Percentiles rank a stretch among this genome's conserved stretches.
Conservation (phyloP, 768 basidiomycete species). For the Suillus subaureus region DNA sequence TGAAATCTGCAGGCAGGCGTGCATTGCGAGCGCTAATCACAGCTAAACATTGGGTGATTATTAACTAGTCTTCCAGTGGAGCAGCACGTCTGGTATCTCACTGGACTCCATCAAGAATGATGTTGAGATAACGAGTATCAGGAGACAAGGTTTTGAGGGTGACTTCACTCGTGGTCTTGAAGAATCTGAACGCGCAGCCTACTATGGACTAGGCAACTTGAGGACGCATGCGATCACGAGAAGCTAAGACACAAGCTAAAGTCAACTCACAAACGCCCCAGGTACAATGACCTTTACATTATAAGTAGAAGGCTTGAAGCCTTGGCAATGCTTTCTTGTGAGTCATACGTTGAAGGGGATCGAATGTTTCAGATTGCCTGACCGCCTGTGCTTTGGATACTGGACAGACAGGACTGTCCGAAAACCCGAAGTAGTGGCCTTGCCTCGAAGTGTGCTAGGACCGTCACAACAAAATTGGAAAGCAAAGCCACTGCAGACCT, state of each 20-base stretch:
- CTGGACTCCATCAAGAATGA: not conserved
- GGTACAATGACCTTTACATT: too few relatives aligned
- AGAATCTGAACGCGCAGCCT: not conserved
- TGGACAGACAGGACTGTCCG: not conserved
- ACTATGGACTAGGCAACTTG: not conserved
- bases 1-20: too few relatives aligned
- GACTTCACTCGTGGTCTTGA: not conserved
- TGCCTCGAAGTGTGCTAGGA: not conserved
- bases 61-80: too few relatives aligned
- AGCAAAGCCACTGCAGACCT: not conserved
- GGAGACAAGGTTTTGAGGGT: not conserved
- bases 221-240: not conserved
- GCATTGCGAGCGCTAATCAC: too few relatives aligned
- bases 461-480: not conserved
- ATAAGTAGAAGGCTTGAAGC: too few relatives aligned
- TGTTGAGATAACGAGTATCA: not conserved
- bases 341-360: not conserved
- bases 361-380: not conserved
- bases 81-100: not conserved
- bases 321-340: not conserved
- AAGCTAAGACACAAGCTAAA: too few relatives aligned
- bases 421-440: not conserved
- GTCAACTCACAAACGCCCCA: too few relatives aligned
- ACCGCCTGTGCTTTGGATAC: not conserved
- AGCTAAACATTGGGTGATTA: not conserved